Conservation (phyloP, 2,329 filamentous ascomycete species). For the Coniella lustricola region DNA sequence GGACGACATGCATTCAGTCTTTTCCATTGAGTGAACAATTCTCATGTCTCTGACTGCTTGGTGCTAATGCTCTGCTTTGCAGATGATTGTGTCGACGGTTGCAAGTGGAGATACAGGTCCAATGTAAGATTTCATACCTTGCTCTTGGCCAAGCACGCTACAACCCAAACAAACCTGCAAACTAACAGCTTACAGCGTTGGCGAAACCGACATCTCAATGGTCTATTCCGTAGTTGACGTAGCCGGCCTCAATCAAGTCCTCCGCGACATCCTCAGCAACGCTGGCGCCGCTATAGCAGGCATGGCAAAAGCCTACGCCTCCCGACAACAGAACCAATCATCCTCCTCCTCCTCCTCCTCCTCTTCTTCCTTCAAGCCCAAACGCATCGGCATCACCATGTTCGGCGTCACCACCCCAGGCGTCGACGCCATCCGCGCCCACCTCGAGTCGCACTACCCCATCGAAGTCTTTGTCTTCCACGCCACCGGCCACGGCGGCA, state of each 20-base stretch:
- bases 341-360: no score
- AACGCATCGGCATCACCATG: constrained; percentile 61
- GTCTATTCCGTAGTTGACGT: constrained; percentile 68
- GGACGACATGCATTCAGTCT: no score
- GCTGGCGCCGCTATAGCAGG: constrained; percentile 54
- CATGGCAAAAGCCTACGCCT: constrained; percentile 43
- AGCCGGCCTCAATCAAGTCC: constrained; percentile 55
- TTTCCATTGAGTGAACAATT: no score
- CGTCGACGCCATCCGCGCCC: constrained; percentile 46
- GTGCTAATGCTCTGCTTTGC: constrained; percentile 23
- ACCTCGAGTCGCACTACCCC: constrained; percentile 37
- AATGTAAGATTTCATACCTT: no score
- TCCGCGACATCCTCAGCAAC: constrained; percentile 53
- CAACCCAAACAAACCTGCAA: no score
- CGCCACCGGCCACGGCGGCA: constrained; percentile 61
- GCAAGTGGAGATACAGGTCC: constrained; percentile 58
- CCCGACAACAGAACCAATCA: constrained; percentile 4
- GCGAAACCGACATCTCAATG: constrained; percentile 61
- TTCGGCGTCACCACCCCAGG: constrained; percentile 67
- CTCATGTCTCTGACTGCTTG: no score
- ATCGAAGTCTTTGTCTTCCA: constrained; percentile 57
- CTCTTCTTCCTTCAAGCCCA: constrained; percentile 15
- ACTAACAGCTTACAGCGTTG: constrained; percentile 30
- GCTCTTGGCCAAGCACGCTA: no score
- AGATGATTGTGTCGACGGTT: constrained; percentile 63